Evolutionary conservation across 2,329 filamentous ascomycete species (phyloP).

Genomic region (Epichloe festucae): DNA sequence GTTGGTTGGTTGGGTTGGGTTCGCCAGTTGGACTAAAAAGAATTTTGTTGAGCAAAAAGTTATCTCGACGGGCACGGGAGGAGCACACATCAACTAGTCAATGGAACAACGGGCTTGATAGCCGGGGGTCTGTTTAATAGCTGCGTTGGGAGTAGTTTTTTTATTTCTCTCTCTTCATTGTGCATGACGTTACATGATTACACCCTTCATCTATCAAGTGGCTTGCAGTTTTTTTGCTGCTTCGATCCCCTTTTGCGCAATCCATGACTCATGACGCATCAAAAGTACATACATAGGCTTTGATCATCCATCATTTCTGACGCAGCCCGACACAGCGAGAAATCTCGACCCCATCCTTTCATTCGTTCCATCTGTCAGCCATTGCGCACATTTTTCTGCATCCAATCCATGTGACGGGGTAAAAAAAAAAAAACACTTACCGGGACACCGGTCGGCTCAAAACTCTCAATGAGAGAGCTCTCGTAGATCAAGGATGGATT

Average conservation of each 20-base stretch:
- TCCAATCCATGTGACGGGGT: not conserved
- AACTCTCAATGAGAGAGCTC: slow-evolving; percentile 50
- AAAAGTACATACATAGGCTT: not conserved
- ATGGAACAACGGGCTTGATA: too few relatives aligned
- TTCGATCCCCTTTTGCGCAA: not conserved
- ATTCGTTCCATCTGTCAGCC: not conserved
- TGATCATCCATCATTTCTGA: not conserved
- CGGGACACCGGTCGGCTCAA: slow-evolving; percentile 53
- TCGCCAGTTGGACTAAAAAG: too few relatives aligned
- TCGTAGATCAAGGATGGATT: slow-evolving; percentile 55
- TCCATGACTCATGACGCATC: not conserved
- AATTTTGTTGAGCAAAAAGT: too few relatives aligned
- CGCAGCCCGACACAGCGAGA: slow-evolving; percentile 33
- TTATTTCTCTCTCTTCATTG: not conserved
- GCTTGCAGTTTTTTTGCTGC: not conserved
- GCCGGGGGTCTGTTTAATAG: too few relatives aligned
- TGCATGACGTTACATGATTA: not conserved
- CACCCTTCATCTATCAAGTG: not conserved
- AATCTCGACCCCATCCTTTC: slow-evolving; percentile 53
- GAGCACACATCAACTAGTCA: too few relatives aligned
- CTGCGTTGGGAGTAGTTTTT: not conserved
- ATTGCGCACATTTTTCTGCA: not conserved
- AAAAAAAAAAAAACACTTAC: slow-evolving; percentile 28
- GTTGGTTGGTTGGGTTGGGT: not conserved
- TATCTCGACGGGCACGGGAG: too few relatives aligned